Percentiles rank a stretch among this genome's conserved stretches.
These are phyloP conservation scores for Nannizziopsis barbatae DNA, from an alignment of 2,329 filamentous ascomycete species.

Conservation along the genomic window DNA sequence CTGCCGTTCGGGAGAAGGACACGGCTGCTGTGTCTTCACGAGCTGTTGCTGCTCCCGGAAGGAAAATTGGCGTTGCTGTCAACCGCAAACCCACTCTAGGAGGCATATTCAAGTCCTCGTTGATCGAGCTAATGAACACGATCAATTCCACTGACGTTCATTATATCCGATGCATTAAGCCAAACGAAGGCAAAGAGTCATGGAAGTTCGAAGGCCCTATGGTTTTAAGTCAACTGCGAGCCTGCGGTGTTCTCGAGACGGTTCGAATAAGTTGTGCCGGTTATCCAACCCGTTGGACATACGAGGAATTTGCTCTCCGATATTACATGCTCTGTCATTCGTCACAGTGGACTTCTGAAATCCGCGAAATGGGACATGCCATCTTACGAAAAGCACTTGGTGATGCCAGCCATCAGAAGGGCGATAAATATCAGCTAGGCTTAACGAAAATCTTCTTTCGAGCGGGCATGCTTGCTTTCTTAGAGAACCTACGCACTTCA, in stretches of 20 bases:
- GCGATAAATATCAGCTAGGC: conserved; percentile 95
- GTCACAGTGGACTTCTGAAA: conserved; percentile 80
- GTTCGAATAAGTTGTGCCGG: conserved; percentile 95
- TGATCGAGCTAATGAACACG: conserved; percentile 95
- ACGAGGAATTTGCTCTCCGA: conserved; percentile 91
- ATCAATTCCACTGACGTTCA: conserved; percentile 98
- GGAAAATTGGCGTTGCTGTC: conserved; percentile 81
- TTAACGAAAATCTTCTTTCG: conserved; percentile 99
- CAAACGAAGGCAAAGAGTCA: conserved; percentile 88
- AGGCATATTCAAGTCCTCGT: conserved; percentile 95
- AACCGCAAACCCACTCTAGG: conserved; percentile 94
- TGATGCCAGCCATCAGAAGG: conserved; percentile 57
- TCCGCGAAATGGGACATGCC: conserved; percentile 83
- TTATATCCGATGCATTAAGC: conserved; percentile 98
- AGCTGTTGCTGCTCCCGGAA: conserved; percentile 57
- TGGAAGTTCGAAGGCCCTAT: conserved; percentile 99
- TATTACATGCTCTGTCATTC: conserved; percentile 98
- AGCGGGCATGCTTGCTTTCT: conserved; percentile 94
- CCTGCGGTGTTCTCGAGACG: conserved; percentile 97
- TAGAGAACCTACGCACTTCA: conserved; percentile 85
- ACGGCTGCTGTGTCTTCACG: conserved; percentile 56
- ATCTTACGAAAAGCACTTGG: conserved; percentile 84
- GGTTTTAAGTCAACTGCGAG: conserved; percentile 92
- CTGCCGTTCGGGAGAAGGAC: conserved; percentile 83
- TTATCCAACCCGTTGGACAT: conserved; percentile 96